phyloP scores from a whole-genome alignment of 2,329 filamentous ascomycete species.

The Chlorencoelia australis region DNA sequence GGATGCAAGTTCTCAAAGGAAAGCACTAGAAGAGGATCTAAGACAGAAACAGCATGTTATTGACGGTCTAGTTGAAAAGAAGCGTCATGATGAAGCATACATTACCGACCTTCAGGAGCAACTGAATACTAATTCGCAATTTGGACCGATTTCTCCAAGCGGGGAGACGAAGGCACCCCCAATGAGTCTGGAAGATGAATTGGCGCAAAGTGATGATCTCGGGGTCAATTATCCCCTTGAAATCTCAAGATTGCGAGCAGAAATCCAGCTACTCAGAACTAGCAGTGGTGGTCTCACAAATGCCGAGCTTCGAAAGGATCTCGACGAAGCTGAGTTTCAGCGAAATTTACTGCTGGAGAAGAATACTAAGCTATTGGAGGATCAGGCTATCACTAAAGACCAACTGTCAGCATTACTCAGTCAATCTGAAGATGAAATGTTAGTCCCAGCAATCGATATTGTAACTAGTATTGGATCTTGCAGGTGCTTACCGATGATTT shows the following conservation, averaged over 20 bases:
- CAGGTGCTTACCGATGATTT: constrained; percentile 35
- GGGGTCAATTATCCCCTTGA: constrained; percentile 39
- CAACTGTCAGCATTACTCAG: constrained; percentile 46
- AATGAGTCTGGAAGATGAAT: constrained; percentile 49
- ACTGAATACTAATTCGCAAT: too few species aligned
- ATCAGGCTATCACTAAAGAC: constrained; percentile 45
- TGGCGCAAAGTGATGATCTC: constrained; percentile 31
- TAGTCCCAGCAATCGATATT: constrained; percentile 33
- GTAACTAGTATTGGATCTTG: constrained; percentile 25
- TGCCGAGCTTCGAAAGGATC: constrained; percentile 42
- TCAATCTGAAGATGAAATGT: constrained; percentile 44
- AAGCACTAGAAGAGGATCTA: constrained; percentile 37
- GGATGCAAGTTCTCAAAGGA: constrained; percentile 33
- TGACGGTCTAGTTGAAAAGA: constrained; percentile 28
- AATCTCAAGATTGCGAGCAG: constrained; percentile 49
- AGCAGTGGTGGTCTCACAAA: constrained; percentile 45
- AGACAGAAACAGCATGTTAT: constrained; percentile 17
- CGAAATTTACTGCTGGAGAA: constrained; percentile 43
- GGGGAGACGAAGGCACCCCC: constrained; percentile 7
- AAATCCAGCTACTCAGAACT: constrained; percentile 48
- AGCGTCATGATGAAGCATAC: constrained; percentile 35
- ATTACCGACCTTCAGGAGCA: constrained; percentile 49
- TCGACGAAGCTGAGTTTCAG: constrained; percentile 43
- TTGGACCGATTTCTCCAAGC: too few species aligned
- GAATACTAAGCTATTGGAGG: constrained; percentile 47